These are phyloP conservation scores for Lanmaoa pseudosensibilis DNA, from an alignment of 768 basidiomycete species.

Conservation along the genomic window DNA sequence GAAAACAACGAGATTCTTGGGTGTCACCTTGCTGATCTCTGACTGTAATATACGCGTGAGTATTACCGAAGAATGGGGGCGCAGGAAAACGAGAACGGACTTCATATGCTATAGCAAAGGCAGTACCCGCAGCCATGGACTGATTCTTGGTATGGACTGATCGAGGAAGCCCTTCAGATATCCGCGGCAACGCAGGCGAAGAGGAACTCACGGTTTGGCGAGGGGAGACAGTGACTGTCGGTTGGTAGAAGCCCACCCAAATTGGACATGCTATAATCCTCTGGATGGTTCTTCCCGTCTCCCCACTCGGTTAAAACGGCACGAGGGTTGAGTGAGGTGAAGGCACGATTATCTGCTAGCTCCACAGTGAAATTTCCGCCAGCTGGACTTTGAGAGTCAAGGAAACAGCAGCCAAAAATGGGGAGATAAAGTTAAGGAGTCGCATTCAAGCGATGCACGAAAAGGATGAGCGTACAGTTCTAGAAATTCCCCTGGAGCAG, in stretches of 20 bases:
- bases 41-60: neutral
- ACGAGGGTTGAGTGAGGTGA: neutral
- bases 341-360: conserved; percentile 2
- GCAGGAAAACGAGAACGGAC: conserved; percentile 3
- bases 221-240: neutral
- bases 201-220: conserved; percentile 16
- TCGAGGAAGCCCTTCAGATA: neutral
- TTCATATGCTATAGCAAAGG: conserved; percentile 10
- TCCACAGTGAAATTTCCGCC: neutral
- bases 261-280: neutral
- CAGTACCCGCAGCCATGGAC: conserved; percentile 8
- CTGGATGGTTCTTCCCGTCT: conserved; percentile 5
- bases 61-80: neutral
- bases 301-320: neutral
- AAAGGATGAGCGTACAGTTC: conserved; percentile 9
- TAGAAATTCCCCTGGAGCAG: neutral
- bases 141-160: conserved; percentile 18
- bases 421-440: neutral
- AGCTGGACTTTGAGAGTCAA: neutral
- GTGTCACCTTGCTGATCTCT: neutral
- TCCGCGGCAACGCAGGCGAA: neutral
- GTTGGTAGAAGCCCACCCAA: neutral
- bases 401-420: neutral
- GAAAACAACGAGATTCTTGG: conserved; percentile 1
- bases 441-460: neutral